Conservation (phyloP, 176 grass and related monocot genomes). For the Echinochloa phyllopogon region DNA sequence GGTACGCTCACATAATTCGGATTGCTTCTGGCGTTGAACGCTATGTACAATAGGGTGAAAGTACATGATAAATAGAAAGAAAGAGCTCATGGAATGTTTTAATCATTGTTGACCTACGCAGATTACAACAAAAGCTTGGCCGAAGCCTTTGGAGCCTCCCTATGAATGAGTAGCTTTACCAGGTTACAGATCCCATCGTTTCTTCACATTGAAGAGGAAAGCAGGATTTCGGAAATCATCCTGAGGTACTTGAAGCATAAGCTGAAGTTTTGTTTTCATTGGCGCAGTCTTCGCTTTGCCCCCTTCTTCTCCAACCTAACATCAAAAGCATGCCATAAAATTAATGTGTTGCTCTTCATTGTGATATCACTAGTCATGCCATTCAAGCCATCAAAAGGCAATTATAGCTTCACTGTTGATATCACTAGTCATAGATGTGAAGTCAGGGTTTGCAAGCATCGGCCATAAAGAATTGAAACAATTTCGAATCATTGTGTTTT, state of each 20-base stretch:
- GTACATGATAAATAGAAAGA: conserved; percentile 12
- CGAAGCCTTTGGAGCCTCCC: not conserved
- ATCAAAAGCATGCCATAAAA: conserved; percentile 33
- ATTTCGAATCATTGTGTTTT: not conserved
- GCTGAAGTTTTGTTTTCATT: conserved; percentile 79
- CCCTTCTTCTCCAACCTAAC: conserved; percentile 80
- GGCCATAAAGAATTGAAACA: not conserved
- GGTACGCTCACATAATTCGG: not conserved
- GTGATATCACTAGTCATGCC: no score
- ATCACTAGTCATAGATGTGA: conserved; percentile 6
- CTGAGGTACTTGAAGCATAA: conserved; percentile 88
- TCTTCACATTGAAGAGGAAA: conserved; percentile 88
- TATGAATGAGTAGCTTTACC: not conserved
- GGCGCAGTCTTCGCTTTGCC: conserved; percentile 75
- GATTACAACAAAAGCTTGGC: conserved; percentile 33
- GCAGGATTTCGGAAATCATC: conserved; percentile 61
- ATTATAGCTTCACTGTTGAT: not conserved
- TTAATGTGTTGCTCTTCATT: conserved; percentile 23
- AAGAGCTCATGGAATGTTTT: not conserved
- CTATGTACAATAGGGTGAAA: conserved; percentile 47
- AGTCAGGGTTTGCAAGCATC: not conserved
- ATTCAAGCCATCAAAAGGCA: not conserved
- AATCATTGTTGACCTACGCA: not conserved
- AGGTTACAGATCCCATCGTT: conserved; percentile 90
- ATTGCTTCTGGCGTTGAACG: conserved; percentile 7